Evolutionary conservation across 306 rosid genomes (phyloP).

Genomic region (Delonix regia): DNA sequence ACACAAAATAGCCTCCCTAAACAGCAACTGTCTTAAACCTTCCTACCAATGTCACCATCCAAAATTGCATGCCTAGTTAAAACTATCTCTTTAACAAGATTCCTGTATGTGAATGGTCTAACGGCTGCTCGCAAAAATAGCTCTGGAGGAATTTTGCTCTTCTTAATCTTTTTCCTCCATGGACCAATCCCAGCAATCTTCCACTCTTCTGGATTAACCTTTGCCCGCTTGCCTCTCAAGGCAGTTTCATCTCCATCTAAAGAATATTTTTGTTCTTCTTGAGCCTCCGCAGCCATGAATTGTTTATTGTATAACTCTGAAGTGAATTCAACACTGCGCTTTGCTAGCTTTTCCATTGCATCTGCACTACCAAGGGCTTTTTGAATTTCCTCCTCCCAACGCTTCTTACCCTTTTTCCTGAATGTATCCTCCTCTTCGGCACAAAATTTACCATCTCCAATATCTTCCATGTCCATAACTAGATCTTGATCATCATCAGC

Average conservation of each 20-base stretch:
- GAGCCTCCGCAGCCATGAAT: conserved; percentile 32
- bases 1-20: conserved; percentile 23
- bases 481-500: conserved; percentile 38
- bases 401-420: conserved; percentile 39
- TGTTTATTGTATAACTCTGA: conserved; percentile 42
- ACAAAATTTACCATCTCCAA: conserved; percentile 38
- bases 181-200: conserved; percentile 75
- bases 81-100: conserved; percentile 92
- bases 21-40: conserved; percentile 30
- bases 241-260: conserved; percentile 66
- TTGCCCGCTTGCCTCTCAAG: conserved; percentile 75
- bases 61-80: conserved; percentile 87
- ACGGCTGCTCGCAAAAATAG: conserved; percentile 79
- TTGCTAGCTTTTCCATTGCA: conserved; percentile 71
- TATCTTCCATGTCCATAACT: conserved; percentile 55
- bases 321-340: conserved; percentile 39
- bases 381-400: conserved; percentile 64
- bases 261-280: conserved; percentile 25
- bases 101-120: conserved; percentile 72
- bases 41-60: conserved; percentile 79
- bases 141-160: conserved; percentile 79
- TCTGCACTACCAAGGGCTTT: conserved; percentile 64
- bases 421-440: conserved; percentile 38
- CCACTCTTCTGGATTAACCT: conserved; percentile 82
- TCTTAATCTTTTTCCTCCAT: conserved; percentile 80